Evolutionary conservation across 176 grass and related monocot species (phyloP), one percentile per base, ranked within the genome.

Genomic region (Cymbopogon citratus): DNA sequence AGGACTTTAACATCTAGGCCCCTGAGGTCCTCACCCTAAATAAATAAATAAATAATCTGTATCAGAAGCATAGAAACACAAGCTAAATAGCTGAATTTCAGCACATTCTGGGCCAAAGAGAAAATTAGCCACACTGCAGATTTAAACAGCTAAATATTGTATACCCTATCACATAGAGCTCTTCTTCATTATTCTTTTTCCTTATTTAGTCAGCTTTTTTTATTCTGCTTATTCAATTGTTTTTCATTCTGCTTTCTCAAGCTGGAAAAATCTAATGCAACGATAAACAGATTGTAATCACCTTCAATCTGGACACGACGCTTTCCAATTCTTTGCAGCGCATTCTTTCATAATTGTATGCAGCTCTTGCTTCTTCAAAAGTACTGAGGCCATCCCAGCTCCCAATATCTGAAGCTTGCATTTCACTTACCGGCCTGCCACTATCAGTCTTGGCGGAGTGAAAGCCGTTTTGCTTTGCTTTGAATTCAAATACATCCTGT

Each of bases 281-380:
- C 10, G 11, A 35, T 68, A 23, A 29, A 81, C 7, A 54, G 16
- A 79, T 70, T 25, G 26, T 13, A 56, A 52, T 43, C 57, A 98
- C 95, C 92, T 93, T 95, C 46, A 98, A 84, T 89, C 92, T 98
- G 19, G 90, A 91, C 38, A 95, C 85, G 24, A 89, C 40, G 40
- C 60, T 38, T 87, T 98, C 95, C 57, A 98, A 87, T 59, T 98
- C 92, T 75, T 87, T 90, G 74, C 88, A 91, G 23, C 85, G 89
- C 38, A 48, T 90, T 84, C 79, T 91, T 87, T 95, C 92, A 46
- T 74, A 68, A 79, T 74, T 90, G 80, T 93, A 93, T 10, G 90
- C 86, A 74, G 90, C 82, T 87, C 77, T 90, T 61, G 88, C 80
- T 77, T 93, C 90, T 89, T 98, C 92, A 16, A 93, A 76, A 66